Percentiles rank a stretch among this genome's conserved stretches.
phyloP scores from a whole-genome alignment of 495 filamentous ascomycete species.

The Podospora tetraspora region DNA sequence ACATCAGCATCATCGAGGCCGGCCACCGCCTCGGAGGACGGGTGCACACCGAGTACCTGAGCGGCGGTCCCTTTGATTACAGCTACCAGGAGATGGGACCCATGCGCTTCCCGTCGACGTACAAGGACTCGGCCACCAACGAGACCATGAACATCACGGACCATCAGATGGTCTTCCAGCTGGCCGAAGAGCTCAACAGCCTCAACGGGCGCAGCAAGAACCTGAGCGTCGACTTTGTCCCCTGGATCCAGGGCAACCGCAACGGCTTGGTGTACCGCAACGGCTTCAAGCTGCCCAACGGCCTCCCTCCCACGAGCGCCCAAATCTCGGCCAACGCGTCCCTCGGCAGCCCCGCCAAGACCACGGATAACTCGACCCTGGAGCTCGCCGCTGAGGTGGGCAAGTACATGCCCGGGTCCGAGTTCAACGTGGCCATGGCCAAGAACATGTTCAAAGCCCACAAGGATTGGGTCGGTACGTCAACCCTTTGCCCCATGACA shows the following conservation, averaged over 20 bases:
- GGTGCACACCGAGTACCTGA: conserved; percentile 59
- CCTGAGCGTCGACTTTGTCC: conserved; percentile 60
- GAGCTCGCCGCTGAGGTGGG: conserved; percentile 35
- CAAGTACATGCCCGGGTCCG: conserved; percentile 19
- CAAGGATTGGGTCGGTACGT: conserved; percentile 44
- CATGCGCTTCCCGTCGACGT: conserved; percentile 58
- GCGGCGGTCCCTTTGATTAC: conserved; percentile 56
- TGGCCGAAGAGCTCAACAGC: conserved; percentile 53
- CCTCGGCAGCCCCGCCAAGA: conserved; percentile 30
- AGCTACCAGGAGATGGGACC: conserved; percentile 75
- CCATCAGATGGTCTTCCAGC: conserved; percentile 59
- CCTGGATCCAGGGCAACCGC: conserved; percentile 51
- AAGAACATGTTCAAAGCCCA: conserved; percentile 61
- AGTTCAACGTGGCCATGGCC: conserved; percentile 42
- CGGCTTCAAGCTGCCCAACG: conserved; percentile 45
- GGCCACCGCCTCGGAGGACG: conserved; percentile 43
- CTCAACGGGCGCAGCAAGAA: conserved; percentile 49
- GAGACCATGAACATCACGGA: conserved; percentile 52
- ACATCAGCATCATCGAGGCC: conserved; percentile 39
- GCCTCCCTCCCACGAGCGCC: conserved; percentile 40
- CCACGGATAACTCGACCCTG: conserved; percentile 34
- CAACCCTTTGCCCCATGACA: background rate
- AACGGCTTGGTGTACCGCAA: conserved; percentile 50
- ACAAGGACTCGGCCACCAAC: conserved; percentile 41
- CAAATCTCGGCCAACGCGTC: conserved; percentile 38